Evolutionary conservation across 2,329 filamentous ascomycete species (phyloP), one percentile per base, ranked within the genome.

Genomic region (Phialemonium atrogriseum): DNA sequence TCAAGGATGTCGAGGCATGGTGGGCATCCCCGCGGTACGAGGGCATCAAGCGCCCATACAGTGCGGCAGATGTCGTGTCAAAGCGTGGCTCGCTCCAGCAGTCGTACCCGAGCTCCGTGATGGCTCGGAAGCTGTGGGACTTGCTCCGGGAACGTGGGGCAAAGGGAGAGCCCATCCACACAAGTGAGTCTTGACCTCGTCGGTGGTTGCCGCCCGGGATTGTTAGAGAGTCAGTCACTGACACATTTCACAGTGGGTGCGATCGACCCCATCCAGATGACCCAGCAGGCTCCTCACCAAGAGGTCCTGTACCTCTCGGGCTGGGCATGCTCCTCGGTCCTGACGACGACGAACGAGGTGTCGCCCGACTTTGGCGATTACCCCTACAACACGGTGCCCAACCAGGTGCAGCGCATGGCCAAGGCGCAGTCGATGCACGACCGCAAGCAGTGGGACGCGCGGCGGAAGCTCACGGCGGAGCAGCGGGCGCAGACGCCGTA

Each of bases 181-280:
- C 91, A 11, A 88, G n/a, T n/a, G n/a, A n/a, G n/a, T n/a, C n/a
- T n/a, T n/a, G n/a, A n/a, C n/a, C n/a, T n/a, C n/a, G n/a, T n/a
- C n/a, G n/a, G n/a, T n/a, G n/a, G n/a, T n/a, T n/a, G n/a, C n/a
- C n/a, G n/a, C n/a, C n/a, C n/a, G n/a, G n/a, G n/a, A n/a, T n/a
- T n/a, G n/a, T n/a, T n/a, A n/a, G n/a, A n/a, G n/a, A n/a, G n/a
- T n/a, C n/a, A n/a, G n/a, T 22, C 12, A 12, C 21, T 11, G 24
- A 21, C 13, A 28, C n/a, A n/a, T n/a, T n/a, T n/a, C n/a, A n/a
- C n/a, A n/a, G n/a, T 98, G 83, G 91, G 91, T 46, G 91, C 88
- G 38, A 93, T 98, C 59, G 91, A 98, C 53, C 91, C 91, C n/a
- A 79, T 96, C 9, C 91, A 98, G 63, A 96, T 98, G 91, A 94